Conservation (phyloP, 768 basidiomycete species). For the Naganishia friedmannii region DNA sequence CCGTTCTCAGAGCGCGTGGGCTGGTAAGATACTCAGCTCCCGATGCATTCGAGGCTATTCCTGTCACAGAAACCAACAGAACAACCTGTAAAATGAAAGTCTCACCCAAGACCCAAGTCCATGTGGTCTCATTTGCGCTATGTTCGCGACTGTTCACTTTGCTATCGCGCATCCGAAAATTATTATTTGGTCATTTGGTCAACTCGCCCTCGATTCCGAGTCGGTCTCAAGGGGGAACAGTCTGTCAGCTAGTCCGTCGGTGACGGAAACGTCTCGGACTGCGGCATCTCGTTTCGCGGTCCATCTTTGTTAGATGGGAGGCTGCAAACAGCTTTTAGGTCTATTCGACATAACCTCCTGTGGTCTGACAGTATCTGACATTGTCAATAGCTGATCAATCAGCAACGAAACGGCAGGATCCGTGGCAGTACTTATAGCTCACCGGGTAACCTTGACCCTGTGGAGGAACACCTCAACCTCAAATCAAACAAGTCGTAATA, state of each 20-base stretch:
- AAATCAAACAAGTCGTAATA: background rate
- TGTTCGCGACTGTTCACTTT: background rate
- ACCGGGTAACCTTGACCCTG: too few species aligned
- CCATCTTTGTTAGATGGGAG: background rate
- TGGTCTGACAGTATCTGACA: background rate
- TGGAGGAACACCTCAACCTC: background rate
- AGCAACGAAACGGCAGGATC: background rate
- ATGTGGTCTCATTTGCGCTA: conserved; percentile 2
- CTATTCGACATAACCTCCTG: background rate
- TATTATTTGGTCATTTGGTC: too few species aligned
- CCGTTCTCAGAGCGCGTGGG: too few species aligned
- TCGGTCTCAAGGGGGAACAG: too few species aligned
- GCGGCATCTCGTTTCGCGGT: background rate
- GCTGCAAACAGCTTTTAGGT: background rate
- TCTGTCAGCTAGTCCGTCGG: too few species aligned
- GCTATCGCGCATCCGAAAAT: background rate
- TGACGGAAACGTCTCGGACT: background rate
- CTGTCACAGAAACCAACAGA: too few species aligned
- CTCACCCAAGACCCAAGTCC: background rate
- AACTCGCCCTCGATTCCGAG: background rate
- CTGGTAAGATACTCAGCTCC: too few species aligned
- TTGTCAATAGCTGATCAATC: background rate
- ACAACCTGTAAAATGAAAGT: too few species aligned
- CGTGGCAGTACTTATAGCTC: background rate
- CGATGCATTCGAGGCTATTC: too few species aligned